Conservation (phyloP, 768 basidiomycete species). For the Cyclocybe cylindracea region DNA sequence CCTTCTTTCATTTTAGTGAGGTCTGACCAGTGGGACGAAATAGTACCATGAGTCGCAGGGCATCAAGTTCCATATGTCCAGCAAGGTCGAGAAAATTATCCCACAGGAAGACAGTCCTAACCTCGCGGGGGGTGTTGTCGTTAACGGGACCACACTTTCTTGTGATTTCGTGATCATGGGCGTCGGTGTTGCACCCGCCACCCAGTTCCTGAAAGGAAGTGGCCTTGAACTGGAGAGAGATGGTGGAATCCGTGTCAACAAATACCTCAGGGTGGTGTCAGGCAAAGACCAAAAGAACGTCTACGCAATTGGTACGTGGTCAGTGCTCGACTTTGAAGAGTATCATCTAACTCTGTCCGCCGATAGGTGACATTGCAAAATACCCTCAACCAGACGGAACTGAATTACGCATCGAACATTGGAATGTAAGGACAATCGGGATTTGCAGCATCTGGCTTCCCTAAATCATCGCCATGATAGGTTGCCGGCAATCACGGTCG, state of each 20-base stretch:
- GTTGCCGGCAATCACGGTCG: slow-evolving; percentile 88
- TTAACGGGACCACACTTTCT: slow-evolving; percentile 62
- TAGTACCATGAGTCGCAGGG: slow-evolving; percentile 83
- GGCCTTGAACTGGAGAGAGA: slow-evolving; percentile 72
- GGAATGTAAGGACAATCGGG: slow-evolving; percentile 61
- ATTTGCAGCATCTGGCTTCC: too few species aligned
- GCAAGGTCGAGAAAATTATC: slow-evolving; percentile 67
- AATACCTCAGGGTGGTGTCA: slow-evolving; percentile 60
- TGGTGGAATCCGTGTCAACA: slow-evolving; percentile 77
- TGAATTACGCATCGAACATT: slow-evolving; percentile 77
- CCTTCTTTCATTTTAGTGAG: not conserved
- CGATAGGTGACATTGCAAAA: slow-evolving; percentile 73
- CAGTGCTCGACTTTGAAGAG: not conserved
- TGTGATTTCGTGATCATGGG: slow-evolving; percentile 85
- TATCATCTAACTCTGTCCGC: not conserved
- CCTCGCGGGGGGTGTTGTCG: slow-evolving; percentile 63
- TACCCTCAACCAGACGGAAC: slow-evolving; percentile 67
- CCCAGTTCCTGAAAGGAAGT: slow-evolving; percentile 74
- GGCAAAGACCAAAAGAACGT: slow-evolving; percentile 48
- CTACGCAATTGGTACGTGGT: slow-evolving; percentile 64
- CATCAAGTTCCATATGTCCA: slow-evolving; percentile 81
- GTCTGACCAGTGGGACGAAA: not conserved
- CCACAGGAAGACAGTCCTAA: slow-evolving; percentile 52
- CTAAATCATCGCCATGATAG: slow-evolving; percentile 26
- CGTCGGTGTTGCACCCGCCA: slow-evolving; percentile 84